Conservation (phyloP, 2,329 filamentous ascomycete species). For the Cladosporium velox region DNA sequence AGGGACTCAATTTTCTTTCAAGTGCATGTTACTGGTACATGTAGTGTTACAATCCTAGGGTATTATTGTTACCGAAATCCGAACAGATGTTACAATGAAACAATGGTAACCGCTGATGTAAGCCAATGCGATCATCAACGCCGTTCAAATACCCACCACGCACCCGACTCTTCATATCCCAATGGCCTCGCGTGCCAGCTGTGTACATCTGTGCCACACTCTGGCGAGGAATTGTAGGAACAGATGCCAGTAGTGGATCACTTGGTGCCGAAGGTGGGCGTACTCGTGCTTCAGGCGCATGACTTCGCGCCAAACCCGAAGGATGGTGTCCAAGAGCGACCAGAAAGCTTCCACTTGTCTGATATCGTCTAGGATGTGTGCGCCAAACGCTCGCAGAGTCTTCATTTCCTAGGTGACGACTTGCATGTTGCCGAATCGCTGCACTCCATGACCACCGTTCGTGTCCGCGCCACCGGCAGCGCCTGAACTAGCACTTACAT, state of each 20-base stretch:
- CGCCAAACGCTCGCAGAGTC: not conserved
- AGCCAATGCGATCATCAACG: not conserved
- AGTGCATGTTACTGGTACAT: not conserved
- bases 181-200: not conserved
- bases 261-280: not conserved
- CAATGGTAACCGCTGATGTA: not conserved
- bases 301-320: not conserved
- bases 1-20: not conserved
- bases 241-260: not conserved
- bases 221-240: not conserved
- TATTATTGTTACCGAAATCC: not conserved
- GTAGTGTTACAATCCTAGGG: not conserved
- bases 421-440: conserved; percentile 28
- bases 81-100: not conserved
- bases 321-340: not conserved
- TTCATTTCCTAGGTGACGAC: conserved; percentile 20
- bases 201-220: not conserved
- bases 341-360: not conserved
- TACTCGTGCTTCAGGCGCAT: not conserved
- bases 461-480: not conserved
- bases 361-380: not conserved
- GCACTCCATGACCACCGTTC: not conserved
- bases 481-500: not conserved
- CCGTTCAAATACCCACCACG: not conserved
- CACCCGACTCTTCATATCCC: not conserved